These are phyloP conservation scores for Aureobasidium vineae DNA, from an alignment of 2,329 filamentous ascomycete genomes.

Conservation along the genomic window DNA sequence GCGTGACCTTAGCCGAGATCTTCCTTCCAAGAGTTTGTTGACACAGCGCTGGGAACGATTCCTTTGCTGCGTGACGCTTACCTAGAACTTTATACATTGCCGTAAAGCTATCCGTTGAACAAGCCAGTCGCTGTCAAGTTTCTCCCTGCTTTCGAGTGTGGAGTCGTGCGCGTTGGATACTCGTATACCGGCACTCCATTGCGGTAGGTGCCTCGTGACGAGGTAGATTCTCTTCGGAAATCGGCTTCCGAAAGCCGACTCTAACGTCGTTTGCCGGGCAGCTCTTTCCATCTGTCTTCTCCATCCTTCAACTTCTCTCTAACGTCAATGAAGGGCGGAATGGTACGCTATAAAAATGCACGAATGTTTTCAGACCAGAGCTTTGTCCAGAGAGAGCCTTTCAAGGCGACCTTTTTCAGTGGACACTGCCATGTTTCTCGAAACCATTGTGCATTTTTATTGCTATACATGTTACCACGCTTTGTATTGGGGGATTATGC, in stretches of 20 bases:
- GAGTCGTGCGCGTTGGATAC: background rate
- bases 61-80: background rate
- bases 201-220: constrained; percentile 14
- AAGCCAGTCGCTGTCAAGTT: background rate
- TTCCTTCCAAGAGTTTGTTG: background rate
- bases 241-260: background rate
- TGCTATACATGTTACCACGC: background rate
- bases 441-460: background rate
- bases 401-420: background rate
- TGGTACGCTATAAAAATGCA: background rate
- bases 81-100: background rate
- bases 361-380: background rate
- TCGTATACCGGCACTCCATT: background rate
- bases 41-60: background rate
- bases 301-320: background rate
- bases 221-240: background rate
- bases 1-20: background rate
- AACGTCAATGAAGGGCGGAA: background rate
- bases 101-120: background rate
- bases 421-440: background rate
- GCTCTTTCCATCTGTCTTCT: background rate
- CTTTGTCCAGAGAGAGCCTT: background rate
- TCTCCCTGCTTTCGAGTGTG: background rate
- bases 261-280: background rate
- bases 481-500: background rate